Evolutionary conservation across 2,329 filamentous ascomycete species (phyloP), one percentile per base, ranked within the genome.

Genomic region (Bisporella sp.): DNA sequence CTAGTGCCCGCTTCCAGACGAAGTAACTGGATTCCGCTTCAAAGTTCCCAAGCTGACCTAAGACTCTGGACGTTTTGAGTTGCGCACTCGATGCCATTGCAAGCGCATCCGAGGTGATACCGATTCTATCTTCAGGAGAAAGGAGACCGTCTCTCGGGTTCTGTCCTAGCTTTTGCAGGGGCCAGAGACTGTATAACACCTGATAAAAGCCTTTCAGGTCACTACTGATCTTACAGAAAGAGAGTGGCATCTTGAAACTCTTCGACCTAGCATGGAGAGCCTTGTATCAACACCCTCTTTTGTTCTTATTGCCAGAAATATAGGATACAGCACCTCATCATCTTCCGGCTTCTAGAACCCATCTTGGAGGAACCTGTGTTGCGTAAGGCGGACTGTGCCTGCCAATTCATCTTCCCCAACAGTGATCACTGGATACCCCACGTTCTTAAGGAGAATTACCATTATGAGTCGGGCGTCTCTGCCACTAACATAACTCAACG

Each of bases 191-290:
- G 67, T 87, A 87, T 1, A 77, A 81, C 2, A 82, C 85, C 48
- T 82, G 76, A 70, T 85, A 87, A 53, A 86, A 74, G 47, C 79
- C 80, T 39, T 79, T 80, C 64, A 87, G 83, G 57, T 86, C 81
- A 6, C 81, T 79, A 60, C 87, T 87, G 51, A 87, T 70, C 70
- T 87, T 87, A 74, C 77, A 87, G 68, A 80, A 66, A 31, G 30
- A 13, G 11, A 40, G 11, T 4, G 32, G n/a, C 37, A 49, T 30
- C 11, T 6, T 46, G 12, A 6, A 5, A 31, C 9, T 32, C 21
- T 21, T 3, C 21, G 21, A 21, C 21, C 21, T 21, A 21, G 3
- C 21, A 21, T 21, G 21, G 21, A 21, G 21, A 21, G 21, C 21
- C 21, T 21, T 21, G 21, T 21, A 21, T 21, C 21, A 21, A 21